These are phyloP conservation scores for Plasmopara muralis DNA, from an alignment of 352 stramenopile genomes.

Conservation along the genomic window DNA sequence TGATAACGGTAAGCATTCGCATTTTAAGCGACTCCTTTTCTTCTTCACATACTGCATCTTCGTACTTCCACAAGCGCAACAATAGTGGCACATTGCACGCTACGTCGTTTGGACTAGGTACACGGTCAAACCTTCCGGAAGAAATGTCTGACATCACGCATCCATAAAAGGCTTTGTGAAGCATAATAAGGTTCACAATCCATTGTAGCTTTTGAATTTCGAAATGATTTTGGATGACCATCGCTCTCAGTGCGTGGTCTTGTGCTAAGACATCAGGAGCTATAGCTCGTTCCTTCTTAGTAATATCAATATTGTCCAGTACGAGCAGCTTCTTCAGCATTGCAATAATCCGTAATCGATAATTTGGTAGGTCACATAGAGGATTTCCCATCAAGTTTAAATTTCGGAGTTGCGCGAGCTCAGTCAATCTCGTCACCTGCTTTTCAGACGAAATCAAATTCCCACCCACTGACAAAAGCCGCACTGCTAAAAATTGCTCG, in stretches of 20 bases:
- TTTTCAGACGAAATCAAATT: slow-evolving; percentile 45
- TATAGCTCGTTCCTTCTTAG: slow-evolving; percentile 45
- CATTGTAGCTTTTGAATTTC: slow-evolving; percentile 65
- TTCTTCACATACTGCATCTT: slow-evolving; percentile 25
- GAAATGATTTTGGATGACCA: slow-evolving; percentile 62
- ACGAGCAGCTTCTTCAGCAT: slow-evolving; percentile 38
- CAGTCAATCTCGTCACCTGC: slow-evolving; percentile 32
- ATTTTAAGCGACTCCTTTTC: slow-evolving; percentile 37
- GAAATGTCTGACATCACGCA: slow-evolving; percentile 33
- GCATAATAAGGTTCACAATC: slow-evolving; percentile 33
- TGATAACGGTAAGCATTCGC: slow-evolving; percentile 63
- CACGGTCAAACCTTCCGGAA: slow-evolving; percentile 40
- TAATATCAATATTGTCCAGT: slow-evolving; percentile 56
- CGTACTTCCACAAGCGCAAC: slow-evolving; percentile 40
- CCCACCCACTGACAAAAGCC: slow-evolving; percentile 54
- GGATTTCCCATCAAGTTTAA: slow-evolving; percentile 73
- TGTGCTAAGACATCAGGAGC: slow-evolving; percentile 45
- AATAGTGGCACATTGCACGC: slow-evolving; percentile 37
- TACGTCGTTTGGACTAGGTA: slow-evolving; percentile 41
- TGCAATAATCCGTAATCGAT: slow-evolving; percentile 53
- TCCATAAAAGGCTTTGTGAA: slow-evolving; percentile 60
- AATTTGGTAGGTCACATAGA: slow-evolving; percentile 66
- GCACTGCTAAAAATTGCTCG: slow-evolving; percentile 53
- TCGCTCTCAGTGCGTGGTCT: slow-evolving; percentile 38
- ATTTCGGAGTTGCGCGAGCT: slow-evolving; percentile 42